phyloP scores from a whole-genome alignment of 108 stramenopile species.

The Asterionellopsis glacialis region DNA sequence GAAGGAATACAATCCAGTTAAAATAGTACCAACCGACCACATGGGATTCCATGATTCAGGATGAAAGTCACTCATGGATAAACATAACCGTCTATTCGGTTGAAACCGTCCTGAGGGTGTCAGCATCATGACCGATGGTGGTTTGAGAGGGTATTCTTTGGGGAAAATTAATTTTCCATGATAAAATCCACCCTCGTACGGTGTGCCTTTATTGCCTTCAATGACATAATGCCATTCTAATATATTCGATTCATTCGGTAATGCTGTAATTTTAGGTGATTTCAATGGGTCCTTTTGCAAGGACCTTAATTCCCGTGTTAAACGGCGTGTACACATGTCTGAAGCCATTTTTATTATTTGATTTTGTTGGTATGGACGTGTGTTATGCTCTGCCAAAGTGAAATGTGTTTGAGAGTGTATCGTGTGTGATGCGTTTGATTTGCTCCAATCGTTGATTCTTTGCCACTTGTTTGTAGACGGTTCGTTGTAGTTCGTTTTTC shows the following conservation, averaged over 20 bases:
- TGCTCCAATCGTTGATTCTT: too few relatives aligned
- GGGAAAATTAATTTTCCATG: conserved; percentile 81
- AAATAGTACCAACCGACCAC: conserved; percentile 93
- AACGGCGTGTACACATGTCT: conserved; percentile 70
- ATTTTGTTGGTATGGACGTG: too few relatives aligned
- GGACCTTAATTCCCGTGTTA: conserved; percentile 71
- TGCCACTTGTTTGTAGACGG: too few relatives aligned
- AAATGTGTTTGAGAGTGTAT: too few relatives aligned
- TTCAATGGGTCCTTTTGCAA: conserved; percentile 73
- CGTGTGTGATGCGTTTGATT: too few relatives aligned
- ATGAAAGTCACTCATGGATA: conserved; percentile 94
- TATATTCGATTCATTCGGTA: conserved; percentile 74
- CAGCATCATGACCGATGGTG: conserved; percentile 92
- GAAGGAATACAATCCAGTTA: conserved; percentile 94
- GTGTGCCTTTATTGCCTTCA: conserved; percentile 73
- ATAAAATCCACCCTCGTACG: conserved; percentile 78
- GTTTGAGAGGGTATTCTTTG: conserved; percentile 91
- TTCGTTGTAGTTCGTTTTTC: too few relatives aligned
- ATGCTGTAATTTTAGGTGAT: conserved; percentile 65
- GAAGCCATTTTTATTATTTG: conserved; percentile 41
- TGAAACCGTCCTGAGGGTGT: conserved; percentile 92
- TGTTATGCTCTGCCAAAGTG: too few relatives aligned
- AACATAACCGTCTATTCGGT: conserved; percentile 78
- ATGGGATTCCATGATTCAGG: conserved; percentile 91
- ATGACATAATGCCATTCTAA: conserved; percentile 97